phyloP scores from a whole-genome alignment of 192 early-diverging fungal genomes.

The Podila clonocystis region DNA sequence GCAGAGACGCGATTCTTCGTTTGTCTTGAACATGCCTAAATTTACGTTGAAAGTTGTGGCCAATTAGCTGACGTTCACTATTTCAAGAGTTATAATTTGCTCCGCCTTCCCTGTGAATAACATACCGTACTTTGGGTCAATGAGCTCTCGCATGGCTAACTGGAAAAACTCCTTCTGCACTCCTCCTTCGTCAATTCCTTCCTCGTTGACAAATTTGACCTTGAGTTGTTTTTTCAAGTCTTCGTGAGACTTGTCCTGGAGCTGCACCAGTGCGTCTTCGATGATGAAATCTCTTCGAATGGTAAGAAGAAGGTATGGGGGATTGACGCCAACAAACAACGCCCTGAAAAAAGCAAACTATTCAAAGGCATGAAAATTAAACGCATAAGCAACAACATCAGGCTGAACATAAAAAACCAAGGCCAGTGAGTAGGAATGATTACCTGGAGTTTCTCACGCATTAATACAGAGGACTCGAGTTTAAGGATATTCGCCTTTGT shows the following conservation, averaged over 20 bases:
- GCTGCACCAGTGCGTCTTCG: slow-evolving; percentile 66
- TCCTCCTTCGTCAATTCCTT: slow-evolving; percentile 94
- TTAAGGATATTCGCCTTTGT: slow-evolving; percentile 81
- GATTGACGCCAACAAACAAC: slow-evolving; percentile 78
- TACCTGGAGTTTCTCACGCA: slow-evolving; percentile 73
- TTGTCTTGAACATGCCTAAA: slow-evolving; percentile 74
- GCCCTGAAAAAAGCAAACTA: slow-evolving; percentile 81
- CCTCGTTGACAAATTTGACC: slow-evolving; percentile 92
- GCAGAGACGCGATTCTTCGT: slow-evolving; percentile 83
- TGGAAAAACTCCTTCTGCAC: slow-evolving; percentile 96
- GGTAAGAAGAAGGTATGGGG: slow-evolving; percentile 78
- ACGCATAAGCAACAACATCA: not conserved
- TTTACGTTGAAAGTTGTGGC: not conserved
- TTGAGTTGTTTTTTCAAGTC: slow-evolving; percentile 92
- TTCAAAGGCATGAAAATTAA: too few species aligned
- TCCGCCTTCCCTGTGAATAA: too few species aligned
- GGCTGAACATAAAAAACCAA: not conserved
- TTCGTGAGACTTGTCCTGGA: slow-evolving; percentile 81
- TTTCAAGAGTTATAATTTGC: too few species aligned
- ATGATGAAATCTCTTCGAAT: slow-evolving; percentile 78
- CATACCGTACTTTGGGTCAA: slow-evolving; percentile 81
- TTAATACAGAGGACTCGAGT: slow-evolving; percentile 74
- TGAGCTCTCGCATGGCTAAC: slow-evolving; percentile 87
- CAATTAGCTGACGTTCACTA: not conserved
- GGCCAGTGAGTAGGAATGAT: not conserved